Evolutionary conservation across 2,329 filamentous ascomycete species (phyloP), one percentile per base, ranked within the genome.

Genomic region (Cadophora malorum): DNA sequence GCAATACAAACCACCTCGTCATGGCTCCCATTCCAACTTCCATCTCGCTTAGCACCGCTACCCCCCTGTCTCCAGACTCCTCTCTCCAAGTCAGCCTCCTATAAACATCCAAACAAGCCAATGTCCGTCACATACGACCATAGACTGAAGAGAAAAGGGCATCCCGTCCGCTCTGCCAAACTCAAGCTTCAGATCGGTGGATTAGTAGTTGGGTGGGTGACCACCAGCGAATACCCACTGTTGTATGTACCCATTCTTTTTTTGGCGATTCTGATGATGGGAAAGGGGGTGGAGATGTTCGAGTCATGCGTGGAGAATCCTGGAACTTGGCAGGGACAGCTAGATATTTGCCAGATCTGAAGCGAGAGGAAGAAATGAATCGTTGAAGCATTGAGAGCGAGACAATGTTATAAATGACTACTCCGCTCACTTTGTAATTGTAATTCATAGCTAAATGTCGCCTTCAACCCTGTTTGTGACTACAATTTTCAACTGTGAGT

Each of bases 141-240:
- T 49, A 49, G 45, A 10, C 21, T 49, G 19, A 49, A 49, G 45
- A 49, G 2, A 7, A 49, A 6, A 21, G 28, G 45, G 45, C 45
- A 49, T 49, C 45, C 45, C 45, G 45, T 49, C 45, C 45, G 45
- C 45, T 49, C 45, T 49, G 45, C 45, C 45, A 21, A 21, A 21
- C 45, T 21, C n/a, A 49, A 49, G 45, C 45, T 49, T 49, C 19
- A 49, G 21, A 49, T 10, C 45, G 45, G 45, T 49, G 45, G 45
- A 49, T 21, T 49, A 49, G 45, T 49, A 49, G 45, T 49, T 49
- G 45, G 45, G 45, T 49, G 45, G 45, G 45, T 49, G 45, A 49
- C 45, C 45, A 49, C 45, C 45, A 49, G 45, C 45, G 45, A 49
- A 49, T 49, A 19, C 45, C 45, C 45, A 49, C 45, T 49, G 45